Base-by-base conservation (phyloP, 176 grass and related monocot species). In the Musa acuminata region DNA sequence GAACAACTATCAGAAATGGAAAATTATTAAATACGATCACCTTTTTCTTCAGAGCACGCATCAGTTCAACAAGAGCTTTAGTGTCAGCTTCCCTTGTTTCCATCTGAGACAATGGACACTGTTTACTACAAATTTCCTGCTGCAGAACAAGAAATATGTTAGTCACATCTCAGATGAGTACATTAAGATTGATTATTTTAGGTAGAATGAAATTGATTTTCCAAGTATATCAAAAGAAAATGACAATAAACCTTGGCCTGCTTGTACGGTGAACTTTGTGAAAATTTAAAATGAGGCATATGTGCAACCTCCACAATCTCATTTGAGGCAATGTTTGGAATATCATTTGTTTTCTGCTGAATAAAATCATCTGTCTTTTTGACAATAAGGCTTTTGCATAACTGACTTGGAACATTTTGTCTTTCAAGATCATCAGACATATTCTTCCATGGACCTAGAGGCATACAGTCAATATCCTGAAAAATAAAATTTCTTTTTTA, bases 401-500 rank as follows among this genome's bases (percentile, higher is more conserved):
- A 26, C 57, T 84, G 78, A 74, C 82, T 82, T 51, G 55, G 48
- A 77, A 21, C 78, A 52, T 11, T 64, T 73, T 81, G 74, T 25
- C 65, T 86, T 75, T 54, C 78, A 75, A 81, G 72, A 59, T 83
- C 51, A 0, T 83, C 80, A 73, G 85, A 80, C 72, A 78, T 67
- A 79, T 83, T 85, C 64, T 79, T 75, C 66, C 1, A 76, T 75
- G 74, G 83, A 80, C 81, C 83, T 57, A 81, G 27, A 77, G 89
- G 86, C 89, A 92, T 92, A 70, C 89, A 86, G 78, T 92, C 85
- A 81, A 82, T 88, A 73, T 92, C 89, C 89, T 92, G 78, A 81
- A 88, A 82, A 80, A 54, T 52, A 13, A 75, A 72, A 24, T 67
- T 68, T 26, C 71, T 52, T 74, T 49, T 54, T 68, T 19, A n/a